phyloP scores from a whole-genome alignment of 2,329 filamentous ascomycete genomes.

The Proliferodiscus dingleyae region DNA sequence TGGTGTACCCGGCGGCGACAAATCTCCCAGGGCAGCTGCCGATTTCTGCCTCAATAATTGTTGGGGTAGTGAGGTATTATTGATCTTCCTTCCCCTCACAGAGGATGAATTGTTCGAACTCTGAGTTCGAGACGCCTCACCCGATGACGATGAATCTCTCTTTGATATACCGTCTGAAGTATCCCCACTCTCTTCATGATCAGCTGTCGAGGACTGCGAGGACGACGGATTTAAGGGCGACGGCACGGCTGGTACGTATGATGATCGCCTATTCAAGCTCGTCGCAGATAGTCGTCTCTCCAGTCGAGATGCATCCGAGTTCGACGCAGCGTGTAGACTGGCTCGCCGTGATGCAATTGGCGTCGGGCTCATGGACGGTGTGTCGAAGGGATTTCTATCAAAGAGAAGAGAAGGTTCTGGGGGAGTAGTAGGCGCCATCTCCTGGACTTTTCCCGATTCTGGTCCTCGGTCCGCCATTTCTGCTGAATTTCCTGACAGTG shows the following conservation, averaged over 20 bases:
- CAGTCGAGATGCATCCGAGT: conserved; percentile 7
- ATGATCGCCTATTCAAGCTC: conserved; percentile 14
- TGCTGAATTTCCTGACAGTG: conserved; percentile 9
- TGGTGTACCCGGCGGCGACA: conserved; percentile 11
- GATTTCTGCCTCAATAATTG: conserved; percentile 21
- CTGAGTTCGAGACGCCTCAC: conserved; percentile 8
- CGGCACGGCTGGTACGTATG: conserved; percentile 27
- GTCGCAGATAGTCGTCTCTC: conserved; percentile 5
- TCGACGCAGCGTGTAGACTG: neutral
- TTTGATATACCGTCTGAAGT: conserved; percentile 7
- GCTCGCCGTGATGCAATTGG: conserved; percentile 5
- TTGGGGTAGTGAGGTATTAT: conserved; percentile 15
- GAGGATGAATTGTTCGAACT: conserved; percentile 4
- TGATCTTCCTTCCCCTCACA: conserved; percentile 8
- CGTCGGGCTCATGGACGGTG: conserved; percentile 6
- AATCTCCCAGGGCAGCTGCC: conserved; percentile 7
- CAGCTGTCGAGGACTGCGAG: conserved; percentile 11
- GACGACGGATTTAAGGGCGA: conserved; percentile 30
- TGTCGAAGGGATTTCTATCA: conserved; percentile 11
- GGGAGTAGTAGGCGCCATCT: conserved; percentile 11
- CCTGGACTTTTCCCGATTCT: conserved; percentile 1
- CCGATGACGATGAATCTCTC: conserved; percentile 17
- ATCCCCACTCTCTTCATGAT: conserved; percentile 10
- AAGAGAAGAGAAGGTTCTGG: conserved; percentile 4
- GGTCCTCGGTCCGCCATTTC: conserved; percentile 1